Evolutionary conservation across 352 stramenopile species (phyloP), one percentile per base, ranked within the genome.

Genomic region (Sclerospora graminicola): DNA sequence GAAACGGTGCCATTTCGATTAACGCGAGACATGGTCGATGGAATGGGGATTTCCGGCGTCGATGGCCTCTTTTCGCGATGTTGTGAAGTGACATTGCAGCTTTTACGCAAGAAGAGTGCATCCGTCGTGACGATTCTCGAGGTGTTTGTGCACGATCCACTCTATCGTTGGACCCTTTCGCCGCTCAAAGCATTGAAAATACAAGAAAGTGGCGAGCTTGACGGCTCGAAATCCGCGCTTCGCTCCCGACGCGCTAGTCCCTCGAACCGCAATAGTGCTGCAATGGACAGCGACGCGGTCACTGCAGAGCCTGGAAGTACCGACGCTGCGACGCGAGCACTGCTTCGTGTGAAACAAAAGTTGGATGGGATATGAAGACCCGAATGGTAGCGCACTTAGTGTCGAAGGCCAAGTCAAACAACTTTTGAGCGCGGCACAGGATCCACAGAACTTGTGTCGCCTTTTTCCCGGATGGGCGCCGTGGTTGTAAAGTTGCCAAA

Each of bases 1-100:
- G 97, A 99, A 70, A 96, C 81, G 1, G 94, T 99, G 28, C 97
- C 97, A 9, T 99, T 99, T 65, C 93, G 97, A 14, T 78, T 99
- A 4, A 98, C 95, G 13, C 77, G 95, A 10, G 96, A 99, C 47
- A 71, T 99, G 5, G 87, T 99, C n/a, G 96, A 99, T 63, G 97
- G 95, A 19, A 99, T 99, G 95, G 96, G 97, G 10, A 78, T 97
- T 13, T 92, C 73, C 8, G 96, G 96, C 20, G 91, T 90, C 5
- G 94, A 99, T 30, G 97, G 97, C 2, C 79, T 95, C 2, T 99
- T 99, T 54, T 89, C 88, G 8, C 78, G 77, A 13, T 91, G 84
- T 48, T 98, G 92, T 48, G 93, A 99, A 51, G 83, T 79, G 27
- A 98, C 92, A 11, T 66, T 98, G 38, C 50, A 79, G 27, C 51